phyloP scores from a whole-genome alignment of 345 rosid genomes.

The Alliaria petiolata region DNA sequence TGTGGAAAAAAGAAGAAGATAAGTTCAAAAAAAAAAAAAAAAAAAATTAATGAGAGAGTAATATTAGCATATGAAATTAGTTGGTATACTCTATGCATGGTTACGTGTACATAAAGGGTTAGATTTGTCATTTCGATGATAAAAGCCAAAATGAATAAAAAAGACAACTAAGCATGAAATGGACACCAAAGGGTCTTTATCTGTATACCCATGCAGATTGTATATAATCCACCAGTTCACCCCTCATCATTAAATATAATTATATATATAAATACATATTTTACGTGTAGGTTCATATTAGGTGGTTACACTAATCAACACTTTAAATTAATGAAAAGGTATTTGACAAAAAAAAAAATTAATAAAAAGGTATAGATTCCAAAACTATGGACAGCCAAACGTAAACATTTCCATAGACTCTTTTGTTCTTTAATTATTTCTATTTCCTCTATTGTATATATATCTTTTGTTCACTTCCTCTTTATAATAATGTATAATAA shows the following conservation, averaged over 20 bases:
- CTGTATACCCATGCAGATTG: constrained; percentile 27
- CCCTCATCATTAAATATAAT: background rate
- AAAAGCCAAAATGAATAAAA: constrained; percentile 16
- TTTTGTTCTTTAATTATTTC: constrained; percentile 10
- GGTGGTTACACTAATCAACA: constrained; percentile 33
- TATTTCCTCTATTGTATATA: background rate
- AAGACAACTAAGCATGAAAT: constrained; percentile 35
- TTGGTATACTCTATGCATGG: background rate
- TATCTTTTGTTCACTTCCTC: constrained; percentile 2
- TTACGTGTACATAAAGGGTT: background rate
- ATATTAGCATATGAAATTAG: background rate
- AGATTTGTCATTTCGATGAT: background rate
- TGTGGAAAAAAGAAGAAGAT: no score
- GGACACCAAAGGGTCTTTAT: constrained; percentile 25
- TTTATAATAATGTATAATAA: no score
- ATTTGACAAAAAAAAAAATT: background rate
- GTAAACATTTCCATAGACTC: background rate
- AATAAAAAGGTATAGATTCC: constrained; percentile 28
- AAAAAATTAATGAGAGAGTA: no score
- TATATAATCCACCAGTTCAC: constrained; percentile 12
- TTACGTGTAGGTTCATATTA: constrained; percentile 12
- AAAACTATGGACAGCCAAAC: constrained; percentile 27
- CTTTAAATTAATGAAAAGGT: constrained; percentile 21
- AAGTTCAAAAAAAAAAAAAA: no score
- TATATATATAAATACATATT: background rate